Conservation (phyloP, 1,284 basidiomycete genomes). For the Peniophora sp. region DNA sequence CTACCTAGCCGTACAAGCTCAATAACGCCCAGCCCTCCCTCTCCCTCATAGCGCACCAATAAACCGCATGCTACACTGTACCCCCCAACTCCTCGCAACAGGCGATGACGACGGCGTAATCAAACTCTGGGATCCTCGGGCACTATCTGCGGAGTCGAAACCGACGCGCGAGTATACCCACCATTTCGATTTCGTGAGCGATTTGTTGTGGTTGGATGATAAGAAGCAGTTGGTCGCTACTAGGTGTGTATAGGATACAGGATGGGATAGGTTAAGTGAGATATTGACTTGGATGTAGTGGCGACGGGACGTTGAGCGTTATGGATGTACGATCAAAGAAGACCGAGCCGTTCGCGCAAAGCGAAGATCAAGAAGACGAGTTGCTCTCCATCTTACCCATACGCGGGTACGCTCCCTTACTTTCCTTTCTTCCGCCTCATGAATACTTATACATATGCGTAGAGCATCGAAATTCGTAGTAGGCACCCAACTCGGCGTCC, state of each 20-base stretch:
- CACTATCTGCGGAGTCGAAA: constrained; percentile 17
- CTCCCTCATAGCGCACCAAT: constrained; percentile 62
- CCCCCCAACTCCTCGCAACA: constrained; percentile 67
- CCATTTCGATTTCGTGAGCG: constrained; percentile 94
- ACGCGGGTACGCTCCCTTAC: constrained; percentile 50
- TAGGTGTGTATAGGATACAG: constrained; percentile 43
- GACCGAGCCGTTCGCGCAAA: constrained; percentile 65
- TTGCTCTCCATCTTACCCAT: constrained; percentile 80
- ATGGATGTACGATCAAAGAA: constrained; percentile 83
- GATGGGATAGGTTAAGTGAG: neutral
- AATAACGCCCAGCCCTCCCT: constrained; percentile 10
- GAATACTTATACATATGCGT: constrained; percentile 1
- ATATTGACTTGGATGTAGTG: constrained; percentile 37
- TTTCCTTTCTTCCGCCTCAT: neutral
- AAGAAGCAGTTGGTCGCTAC: constrained; percentile 82
- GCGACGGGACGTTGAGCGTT: constrained; percentile 87
- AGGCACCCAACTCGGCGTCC: constrained; percentile 86
- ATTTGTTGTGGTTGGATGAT: constrained; percentile 82
- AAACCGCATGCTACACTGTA: constrained; percentile 71
- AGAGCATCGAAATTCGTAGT: constrained; percentile 79
- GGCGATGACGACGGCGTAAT: constrained; percentile 94
- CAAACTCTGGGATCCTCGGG: constrained; percentile 87
- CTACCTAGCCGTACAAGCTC: neutral
- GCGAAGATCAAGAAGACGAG: constrained; percentile 96
- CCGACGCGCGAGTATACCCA: constrained; percentile 69